Base-by-base conservation (phyloP, 2,329 filamentous ascomycete species). In the Lasiodiplodia sp. region DNA sequence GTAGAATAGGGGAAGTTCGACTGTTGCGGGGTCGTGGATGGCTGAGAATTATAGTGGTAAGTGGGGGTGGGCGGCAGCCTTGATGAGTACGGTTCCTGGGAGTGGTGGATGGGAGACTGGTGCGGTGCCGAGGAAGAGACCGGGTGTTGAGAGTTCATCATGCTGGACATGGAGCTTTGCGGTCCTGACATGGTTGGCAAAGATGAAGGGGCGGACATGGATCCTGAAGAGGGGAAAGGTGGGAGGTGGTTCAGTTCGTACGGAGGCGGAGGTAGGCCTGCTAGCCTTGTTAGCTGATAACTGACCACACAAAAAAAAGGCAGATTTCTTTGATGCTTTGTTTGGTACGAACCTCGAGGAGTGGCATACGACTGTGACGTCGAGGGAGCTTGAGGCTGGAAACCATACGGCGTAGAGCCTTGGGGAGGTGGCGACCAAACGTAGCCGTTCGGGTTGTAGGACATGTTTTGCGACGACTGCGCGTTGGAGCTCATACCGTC, bases 161-260 rank as follows among this genome's bases (percentile, higher is more conserved):
- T 78, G 69, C 77, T 78, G 16, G 77, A 72, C 75, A 83, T 83
- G 70, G 78, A 72, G 71, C 86, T 79, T 55, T 84, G 85, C 71
- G 80, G 83, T 71, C 80, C 72, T 70, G 79, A 76, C 75, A 83
- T 78, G 18, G 83, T 78, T 21, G 83, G 81, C 65, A 86, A 77
- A 70, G 77, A 82, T 38, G 81, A 78, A 21, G 86, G 84, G 66
- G 86, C 86, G 12, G 86, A 84, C 75, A 89, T 85, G 21, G 87
- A 82, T 72, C 87, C 81, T 56, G 85, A 82, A 62, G 86, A 86
- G 70, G 89, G 85, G 77, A 90, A 93, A 40, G 89, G 84, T 55
- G 89, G 86, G 70, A 91, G 85, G 31, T 89, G 58, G 72, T 89
- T 88, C 70, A 88, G 83, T 71, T 92, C 90, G 79, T 90, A 93